Base-by-base conservation (phyloP, 208 protist species). In the Angomonas deanei region DNA sequence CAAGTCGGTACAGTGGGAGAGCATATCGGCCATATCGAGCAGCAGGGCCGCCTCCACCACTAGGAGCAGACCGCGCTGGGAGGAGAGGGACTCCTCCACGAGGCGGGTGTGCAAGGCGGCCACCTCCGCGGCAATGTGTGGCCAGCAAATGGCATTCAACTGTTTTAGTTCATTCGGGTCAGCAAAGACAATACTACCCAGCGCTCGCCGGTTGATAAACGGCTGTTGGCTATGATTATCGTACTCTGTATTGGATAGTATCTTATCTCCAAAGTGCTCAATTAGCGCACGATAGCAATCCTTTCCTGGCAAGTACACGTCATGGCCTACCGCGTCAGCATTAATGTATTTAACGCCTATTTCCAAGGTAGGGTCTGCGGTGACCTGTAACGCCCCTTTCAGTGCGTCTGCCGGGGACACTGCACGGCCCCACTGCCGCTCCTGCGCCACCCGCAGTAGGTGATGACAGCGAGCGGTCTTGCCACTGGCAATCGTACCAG, bases 401-500 rank as follows among this genome's bases (percentile, higher is more conserved):
- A 55, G 26, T 6, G 47, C 34, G 5, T n/a, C 23, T 6, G n/a
- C 21, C 36, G 31, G 24, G 11, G 42, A 49, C 28, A n/a, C 3
- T 53, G 13, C 3, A 38, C 26, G 3, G 56, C 33, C 10, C 19
- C 57, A 1, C 13, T 26, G 38, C 5, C 19, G 26, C 26, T 67
- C 49, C 15, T 61, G 11, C 0, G 84, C 78, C 3, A 69, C 42
- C 53, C 70, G 56, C 1, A 86, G 52, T 0, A 92, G 66, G 49
- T 75, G 85, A 21, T 74, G 61, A 64, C 85, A 92, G 0, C 86
- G 80, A 13, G 70, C 67, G 17, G 81, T 78, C 72, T 93, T 93
- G 5, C 86, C 86, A 55, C 80, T 88, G 11, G 82, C 86, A n/a
- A 93, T 93, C 34, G 78, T 85, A 42, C 86, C 86, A 0, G 86